Evolutionary conservation across 768 basidiomycete genomes (phyloP).

Genomic region (Leccinum incarnatum): DNA sequence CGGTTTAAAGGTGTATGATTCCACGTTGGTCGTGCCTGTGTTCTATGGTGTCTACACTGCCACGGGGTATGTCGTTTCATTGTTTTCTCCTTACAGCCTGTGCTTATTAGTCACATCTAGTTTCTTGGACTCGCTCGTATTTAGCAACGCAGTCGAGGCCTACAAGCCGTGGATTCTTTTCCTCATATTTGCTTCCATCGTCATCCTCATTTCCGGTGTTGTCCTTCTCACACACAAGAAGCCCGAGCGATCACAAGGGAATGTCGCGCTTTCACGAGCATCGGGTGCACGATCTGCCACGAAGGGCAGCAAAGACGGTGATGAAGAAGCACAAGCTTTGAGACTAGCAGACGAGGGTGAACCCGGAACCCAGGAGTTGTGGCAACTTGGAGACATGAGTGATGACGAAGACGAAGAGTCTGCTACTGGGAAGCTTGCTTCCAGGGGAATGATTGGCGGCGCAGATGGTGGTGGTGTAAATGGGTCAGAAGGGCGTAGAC

Average conservation of each 20-base stretch:
- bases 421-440: conserved; percentile 31
- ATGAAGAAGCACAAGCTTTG: conserved; percentile 35
- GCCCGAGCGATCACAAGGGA: conserved; percentile 49
- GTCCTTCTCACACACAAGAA: conserved; percentile 94
- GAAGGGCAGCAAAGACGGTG: conserved; percentile 12
- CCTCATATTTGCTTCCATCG: conserved; percentile 83
- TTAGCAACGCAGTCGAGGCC: conserved; percentile 83
- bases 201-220: conserved; percentile 85
- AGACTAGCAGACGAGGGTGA: conserved; percentile 37
- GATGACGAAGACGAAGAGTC: conserved; percentile 56
- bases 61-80: conserved; percentile 53
- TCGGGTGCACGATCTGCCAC: conserved; percentile 24
- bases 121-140: conserved; percentile 67
- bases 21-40: conserved; percentile 87
- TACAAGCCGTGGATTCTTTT: conserved; percentile 88
- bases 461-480: conserved; percentile 11
- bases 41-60: conserved; percentile 94
- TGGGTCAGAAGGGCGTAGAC: conserved; percentile 33
- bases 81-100: not conserved
- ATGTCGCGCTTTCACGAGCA: conserved; percentile 27
- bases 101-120: conserved; percentile 27
- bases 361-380: conserved; percentile 41
- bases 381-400: conserved; percentile 73
- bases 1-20: conserved; percentile 87
- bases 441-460: conserved; percentile 17